Evolutionary conservation across 192 early-diverging fungal genomes (phyloP), one percentile per base, ranked within the genome.

Genomic region (Lobosporangium transversale): DNA sequence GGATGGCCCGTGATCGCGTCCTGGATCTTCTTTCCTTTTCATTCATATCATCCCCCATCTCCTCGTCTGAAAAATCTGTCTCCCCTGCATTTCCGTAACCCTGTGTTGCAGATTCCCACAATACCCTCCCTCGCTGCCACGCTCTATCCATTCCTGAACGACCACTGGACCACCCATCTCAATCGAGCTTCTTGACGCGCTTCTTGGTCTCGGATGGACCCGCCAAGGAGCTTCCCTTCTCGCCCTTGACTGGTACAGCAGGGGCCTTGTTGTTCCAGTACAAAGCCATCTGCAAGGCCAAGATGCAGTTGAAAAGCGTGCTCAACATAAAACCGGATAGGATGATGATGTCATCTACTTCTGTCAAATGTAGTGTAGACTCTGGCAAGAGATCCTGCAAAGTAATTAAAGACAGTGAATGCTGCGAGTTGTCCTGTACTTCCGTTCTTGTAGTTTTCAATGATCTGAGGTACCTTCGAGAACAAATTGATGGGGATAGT

Each of bases 331-430:
- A 86, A 47, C 91, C 89, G 21, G 82, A 61, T 21, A 99, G 80
- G 65, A 99, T 85, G 10, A 93, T 67, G 21, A 83, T 76, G 69
- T 98, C 95, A 60, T 95, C 85, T 5, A 97, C 85, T 80, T 99
- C 96, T 32, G 93, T 90, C 70, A 97, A 61, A n/a, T 14, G 97
- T 98, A 10, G 97, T 99, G 69, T 92, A 95, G 2, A 98, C 85
- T 55, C 97, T 87, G 4, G 96, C 97, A 1, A 89, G 82, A 6
- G 88, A 87, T 33, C 97, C 97, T 23, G 92, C 79, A 73, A 94
- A 94, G 66, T 94, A 95, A 73, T 96, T 91, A 68, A 94, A 87
- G 17, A 94, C 87, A 0, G 97, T 92, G 78, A 99, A 92, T 10
- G 90, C 90, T 30, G 95, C 95, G 12, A 99, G 80, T 73, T 95